Percentiles rank a stretch among this genome's conserved stretches.
These are phyloP conservation scores for Macadamia integrifolia DNA, from an alignment of 164 flowering plant species.

Conservation along the genomic window DNA sequence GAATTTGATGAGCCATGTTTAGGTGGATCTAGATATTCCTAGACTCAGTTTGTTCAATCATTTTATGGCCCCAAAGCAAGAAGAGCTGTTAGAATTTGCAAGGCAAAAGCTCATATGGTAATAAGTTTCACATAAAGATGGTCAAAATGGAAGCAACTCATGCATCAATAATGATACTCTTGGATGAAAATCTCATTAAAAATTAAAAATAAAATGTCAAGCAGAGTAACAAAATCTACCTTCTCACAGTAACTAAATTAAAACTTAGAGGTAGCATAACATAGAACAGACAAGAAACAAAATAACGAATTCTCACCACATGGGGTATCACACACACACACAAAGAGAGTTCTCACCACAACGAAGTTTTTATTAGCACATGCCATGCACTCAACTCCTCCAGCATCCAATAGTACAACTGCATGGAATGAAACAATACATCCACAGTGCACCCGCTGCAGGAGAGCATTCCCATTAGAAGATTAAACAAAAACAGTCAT, in stretches of 20 bases:
- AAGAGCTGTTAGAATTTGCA: no score
- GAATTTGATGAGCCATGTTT: no score
- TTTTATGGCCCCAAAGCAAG: no score
- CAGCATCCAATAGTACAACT: constrained; percentile 66
- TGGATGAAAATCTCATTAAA: background rate
- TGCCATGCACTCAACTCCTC: constrained; percentile 74
- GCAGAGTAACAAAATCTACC: constrained; percentile 2
- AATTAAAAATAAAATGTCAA: background rate
- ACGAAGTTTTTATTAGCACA: constrained; percentile 62
- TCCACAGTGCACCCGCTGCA: constrained; percentile 92
- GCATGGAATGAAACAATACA: constrained; percentile 70
- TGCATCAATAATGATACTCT: background rate
- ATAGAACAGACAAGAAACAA: background rate
- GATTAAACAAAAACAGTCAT: background rate
- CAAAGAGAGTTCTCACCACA: constrained; percentile 35
- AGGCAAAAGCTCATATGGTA: no score
- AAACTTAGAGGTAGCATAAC: background rate
- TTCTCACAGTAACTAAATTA: constrained; percentile 2
- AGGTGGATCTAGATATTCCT: no score
- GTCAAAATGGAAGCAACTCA: background rate
- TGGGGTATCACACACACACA: no score
- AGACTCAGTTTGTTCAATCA: no score
- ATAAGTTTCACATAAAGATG: background rate
- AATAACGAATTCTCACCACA: background rate
- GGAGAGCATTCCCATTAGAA: constrained; percentile 6